Conservation (phyloP, 2,329 filamentous ascomycete species). For the Exserohilum rostratum region DNA sequence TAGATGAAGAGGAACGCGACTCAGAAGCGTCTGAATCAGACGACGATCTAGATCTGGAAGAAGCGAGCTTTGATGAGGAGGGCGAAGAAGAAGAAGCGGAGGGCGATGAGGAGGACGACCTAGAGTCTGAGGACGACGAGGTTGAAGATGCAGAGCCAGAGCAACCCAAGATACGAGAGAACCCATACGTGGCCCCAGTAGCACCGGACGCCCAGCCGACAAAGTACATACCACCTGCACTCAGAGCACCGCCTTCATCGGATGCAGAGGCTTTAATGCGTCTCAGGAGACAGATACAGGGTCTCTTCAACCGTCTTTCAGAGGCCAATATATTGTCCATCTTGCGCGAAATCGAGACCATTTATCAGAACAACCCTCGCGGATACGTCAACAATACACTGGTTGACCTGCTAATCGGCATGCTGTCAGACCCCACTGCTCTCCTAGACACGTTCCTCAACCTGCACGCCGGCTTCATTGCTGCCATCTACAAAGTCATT, state of each 20-base stretch:
- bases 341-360: conserved; percentile 76
- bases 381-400: conserved; percentile 84
- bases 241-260: conserved; percentile 67
- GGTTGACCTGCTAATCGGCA: conserved; percentile 76
- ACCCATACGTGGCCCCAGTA: conserved; percentile 83
- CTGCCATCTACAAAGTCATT: conserved; percentile 83
- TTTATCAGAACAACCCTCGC: conserved; percentile 85
- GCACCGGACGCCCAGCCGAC: conserved; percentile 50
- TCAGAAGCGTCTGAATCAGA: conserved; percentile 27
- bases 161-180: conserved; percentile 66
- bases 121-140: conserved; percentile 32
- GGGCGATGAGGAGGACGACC: conserved; percentile 35
- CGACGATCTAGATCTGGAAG: conserved; percentile 39
- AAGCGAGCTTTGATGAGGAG: conserved; percentile 24
- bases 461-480: conserved; percentile 85
- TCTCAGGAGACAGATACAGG: conserved; percentile 81
- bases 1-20: conserved; percentile 35
- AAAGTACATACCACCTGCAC: conserved; percentile 90
- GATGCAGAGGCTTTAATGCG: conserved; percentile 71
- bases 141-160: conserved; percentile 43
- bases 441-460: conserved; percentile 90
- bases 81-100: conserved; percentile 38
- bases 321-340: conserved; percentile 89
- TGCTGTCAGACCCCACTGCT: conserved; percentile 77
- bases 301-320: conserved; percentile 88